Conservation (phyloP, 345 rosid genomes). For the Heritiera littoralis region DNA sequence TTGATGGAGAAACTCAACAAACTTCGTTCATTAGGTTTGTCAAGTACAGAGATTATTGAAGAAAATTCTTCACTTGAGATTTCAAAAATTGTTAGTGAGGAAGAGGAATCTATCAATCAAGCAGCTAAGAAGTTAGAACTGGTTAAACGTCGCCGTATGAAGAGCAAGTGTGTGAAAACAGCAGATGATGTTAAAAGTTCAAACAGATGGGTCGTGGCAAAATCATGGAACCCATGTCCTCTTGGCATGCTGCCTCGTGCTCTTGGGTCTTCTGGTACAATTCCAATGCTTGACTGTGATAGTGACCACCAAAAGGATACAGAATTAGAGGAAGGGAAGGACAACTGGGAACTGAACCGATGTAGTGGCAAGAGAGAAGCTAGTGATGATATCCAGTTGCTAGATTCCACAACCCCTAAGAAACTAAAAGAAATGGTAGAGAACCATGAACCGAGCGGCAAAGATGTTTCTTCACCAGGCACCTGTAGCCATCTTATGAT, state of each 20-base stretch:
- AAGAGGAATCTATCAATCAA: conserved; percentile 43
- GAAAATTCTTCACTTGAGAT: conserved; percentile 33
- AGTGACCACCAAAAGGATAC: conserved; percentile 14
- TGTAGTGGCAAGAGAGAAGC: conserved; percentile 39
- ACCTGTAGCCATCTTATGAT: conserved; percentile 46
- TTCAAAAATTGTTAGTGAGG: conserved; percentile 37
- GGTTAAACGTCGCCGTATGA: conserved; percentile 36
- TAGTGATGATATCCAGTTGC: conserved; percentile 14
- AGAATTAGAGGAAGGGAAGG: conserved; percentile 28
- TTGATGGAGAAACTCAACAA: conserved; percentile 53
- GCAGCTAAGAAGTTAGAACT: conserved; percentile 67
- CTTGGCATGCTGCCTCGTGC: conserved; percentile 74
- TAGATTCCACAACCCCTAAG: conserved; percentile 33
- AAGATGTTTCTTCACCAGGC: conserved; percentile 23
- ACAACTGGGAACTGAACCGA: conserved; percentile 26
- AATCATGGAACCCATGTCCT: conserved; percentile 84
- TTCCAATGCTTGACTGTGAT: conserved; percentile 55
- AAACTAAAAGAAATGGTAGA: conserved; percentile 45
- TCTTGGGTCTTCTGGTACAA: conserved; percentile 59
- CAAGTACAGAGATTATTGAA: conserved; percentile 32
- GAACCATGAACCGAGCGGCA: conserved; percentile 18
- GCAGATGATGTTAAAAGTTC: conserved; percentile 29
- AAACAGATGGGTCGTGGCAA: conserved; percentile 56
- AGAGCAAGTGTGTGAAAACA: conserved; percentile 31
- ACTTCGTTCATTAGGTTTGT: conserved; percentile 29